Evolutionary conservation across 805 yeast genomes (phyloP).

Genomic region (Yamadazyma akitaensis): DNA sequence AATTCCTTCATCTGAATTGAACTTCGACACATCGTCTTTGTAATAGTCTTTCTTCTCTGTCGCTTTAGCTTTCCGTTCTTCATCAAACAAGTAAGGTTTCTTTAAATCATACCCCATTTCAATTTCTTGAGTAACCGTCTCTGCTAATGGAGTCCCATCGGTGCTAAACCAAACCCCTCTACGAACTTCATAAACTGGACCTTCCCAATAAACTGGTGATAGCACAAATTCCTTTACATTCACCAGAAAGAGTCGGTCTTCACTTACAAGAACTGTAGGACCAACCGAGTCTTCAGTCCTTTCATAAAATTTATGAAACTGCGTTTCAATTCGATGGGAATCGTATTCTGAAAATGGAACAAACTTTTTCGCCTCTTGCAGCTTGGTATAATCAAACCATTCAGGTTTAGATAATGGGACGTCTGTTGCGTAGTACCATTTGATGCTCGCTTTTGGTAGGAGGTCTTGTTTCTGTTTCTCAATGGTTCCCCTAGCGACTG

Average conservation of each 20-base stretch:
- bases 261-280: constrained; percentile 59
- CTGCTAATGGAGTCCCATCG: constrained; percentile 53
- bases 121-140: constrained; percentile 49
- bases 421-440: constrained; percentile 87
- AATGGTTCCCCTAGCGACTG: constrained; percentile 5
- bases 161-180: constrained; percentile 80
- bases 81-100: constrained; percentile 30
- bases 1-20: constrained; percentile 15
- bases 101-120: constrained; percentile 52
- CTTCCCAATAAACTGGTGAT: constrained; percentile 81
- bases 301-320: constrained; percentile 29
- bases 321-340: constrained; percentile 55
- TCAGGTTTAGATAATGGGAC: constrained; percentile 67
- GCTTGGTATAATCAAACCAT: constrained; percentile 51
- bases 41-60: neutral
- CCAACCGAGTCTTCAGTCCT: constrained; percentile 1
- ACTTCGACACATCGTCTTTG: constrained; percentile 14
- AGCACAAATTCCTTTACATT: constrained; percentile 53
- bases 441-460: constrained; percentile 18
- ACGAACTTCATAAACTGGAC: constrained; percentile 78
- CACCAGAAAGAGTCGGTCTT: constrained; percentile 76
- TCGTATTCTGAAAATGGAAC: constrained; percentile 66
- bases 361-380: constrained; percentile 54
- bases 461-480: constrained; percentile 6
- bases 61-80: constrained; percentile 9